Evolutionary conservation across 73 alveolate species (phyloP).

Genomic region (Paramecium tetraurelia): DNA sequence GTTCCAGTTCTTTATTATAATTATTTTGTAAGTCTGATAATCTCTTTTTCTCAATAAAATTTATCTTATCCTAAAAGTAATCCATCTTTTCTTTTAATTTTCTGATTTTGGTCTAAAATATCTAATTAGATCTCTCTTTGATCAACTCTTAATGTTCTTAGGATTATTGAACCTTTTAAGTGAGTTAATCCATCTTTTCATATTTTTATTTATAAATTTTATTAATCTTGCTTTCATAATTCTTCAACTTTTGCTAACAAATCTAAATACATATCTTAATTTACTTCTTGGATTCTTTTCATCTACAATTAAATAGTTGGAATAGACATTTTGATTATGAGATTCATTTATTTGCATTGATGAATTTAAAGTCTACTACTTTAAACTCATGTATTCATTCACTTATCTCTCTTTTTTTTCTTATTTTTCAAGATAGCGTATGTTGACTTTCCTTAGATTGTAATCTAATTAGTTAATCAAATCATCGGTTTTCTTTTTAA

Average conservation of each 20-base stretch:
- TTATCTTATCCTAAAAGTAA: not conserved
- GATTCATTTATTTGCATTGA: not conserved
- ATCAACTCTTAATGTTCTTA: not conserved
- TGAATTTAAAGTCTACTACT: not conserved
- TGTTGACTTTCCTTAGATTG: not conserved
- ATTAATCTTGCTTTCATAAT: not conserved
- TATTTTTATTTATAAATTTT: not conserved
- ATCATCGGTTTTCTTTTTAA: not conserved
- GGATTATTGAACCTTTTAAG: not conserved
- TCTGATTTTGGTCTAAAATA: not conserved
- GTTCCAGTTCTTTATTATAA: not conserved
- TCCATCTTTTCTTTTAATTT: not conserved
- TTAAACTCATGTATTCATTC: not conserved
- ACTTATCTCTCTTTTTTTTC: slow-evolving; percentile 3
- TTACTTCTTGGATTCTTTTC: not conserved
- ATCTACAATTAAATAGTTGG: not conserved
- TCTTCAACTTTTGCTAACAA: not conserved
- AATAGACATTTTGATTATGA: not conserved
- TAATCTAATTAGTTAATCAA: not conserved
- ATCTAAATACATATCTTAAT: not conserved
- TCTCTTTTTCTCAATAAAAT: not conserved
- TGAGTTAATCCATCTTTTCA: not conserved
- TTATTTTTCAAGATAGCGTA: not conserved
- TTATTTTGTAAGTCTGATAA: not conserved
- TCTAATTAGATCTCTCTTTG: not conserved